Base-by-base conservation (phyloP, 164 flowering plant species). In the Tinospora cordifolia region DNA sequence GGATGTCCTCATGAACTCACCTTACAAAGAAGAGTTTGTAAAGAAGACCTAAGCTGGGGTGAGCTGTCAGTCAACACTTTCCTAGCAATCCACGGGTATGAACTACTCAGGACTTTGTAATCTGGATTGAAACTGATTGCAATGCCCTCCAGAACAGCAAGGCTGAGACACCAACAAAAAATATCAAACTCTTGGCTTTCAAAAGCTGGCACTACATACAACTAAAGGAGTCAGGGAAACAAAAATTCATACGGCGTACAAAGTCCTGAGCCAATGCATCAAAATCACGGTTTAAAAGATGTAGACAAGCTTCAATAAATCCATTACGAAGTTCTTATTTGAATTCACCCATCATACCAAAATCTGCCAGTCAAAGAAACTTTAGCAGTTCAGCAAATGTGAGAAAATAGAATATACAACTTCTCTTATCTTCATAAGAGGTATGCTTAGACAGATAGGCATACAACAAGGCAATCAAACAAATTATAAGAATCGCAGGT, bases 321-420 rank as follows among this genome's bases (percentile, higher is more conserved):
- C 93, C 99, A 79, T 92, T 91, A 58, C 97, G 91, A 39, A 88
- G 77, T 75, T 94, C 97, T 81, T 88, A 82, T 78, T 81, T 88
- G 75, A 94, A 94, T 74, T 92, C 99, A 76, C 99, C 99, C 97
- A 94, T 89, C 99, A 94, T 94, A 62, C 99, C 99, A 84, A 94
- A 94, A 83, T 94, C 99, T 94, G 88, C 74, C 30, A 15, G 65
- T 41, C 34, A 72, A 71, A 80, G 65, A 77, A 70, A 63, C 41
- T 27, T 63, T 14, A 60, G 47, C 38, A 22, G n/a, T 7, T 39
- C 8, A 11, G 7, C 13, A 44, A 19, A 46, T 15, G 24, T 26
- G 11, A 26, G 7, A 71, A 38, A 44, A 15, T 51, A 25, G 36
- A 11, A 49, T 15, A 13, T 24, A 19, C 1, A 39, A 26, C 34